These are phyloP conservation scores for Pulveroboletus frians DNA, from an alignment of 768 basidiomycete genomes.

Conservation along the genomic window DNA sequence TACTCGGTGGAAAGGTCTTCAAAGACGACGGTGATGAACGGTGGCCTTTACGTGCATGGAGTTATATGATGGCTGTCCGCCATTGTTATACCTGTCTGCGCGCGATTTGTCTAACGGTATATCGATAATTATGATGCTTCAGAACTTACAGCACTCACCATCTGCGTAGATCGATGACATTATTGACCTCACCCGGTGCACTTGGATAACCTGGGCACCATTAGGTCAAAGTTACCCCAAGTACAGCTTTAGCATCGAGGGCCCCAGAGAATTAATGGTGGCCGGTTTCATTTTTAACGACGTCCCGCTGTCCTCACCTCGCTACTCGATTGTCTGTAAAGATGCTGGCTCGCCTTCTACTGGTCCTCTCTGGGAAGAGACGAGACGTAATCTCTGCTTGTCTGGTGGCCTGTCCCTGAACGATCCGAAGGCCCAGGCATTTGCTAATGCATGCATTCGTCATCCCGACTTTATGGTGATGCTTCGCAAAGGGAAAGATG, in stretches of 20 bases:
- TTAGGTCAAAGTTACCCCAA: conserved; percentile 18
- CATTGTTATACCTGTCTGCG: conserved; percentile 33
- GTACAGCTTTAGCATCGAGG: conserved; percentile 21
- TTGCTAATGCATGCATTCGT: conserved; percentile 30
- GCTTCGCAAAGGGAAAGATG: conserved; percentile 27
- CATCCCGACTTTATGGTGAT: conserved; percentile 30
- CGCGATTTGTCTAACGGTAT: conserved; percentile 28
- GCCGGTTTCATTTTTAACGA: conserved; percentile 29
- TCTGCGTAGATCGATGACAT: conserved; percentile 25
- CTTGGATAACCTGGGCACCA: conserved; percentile 14
- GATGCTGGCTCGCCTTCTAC: conserved; percentile 5
- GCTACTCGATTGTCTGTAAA: conserved; percentile 19
- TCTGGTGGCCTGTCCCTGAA: conserved; percentile 25
- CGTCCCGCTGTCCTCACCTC: conserved; percentile 21
- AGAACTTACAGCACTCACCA: neutral
- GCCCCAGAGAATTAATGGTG: conserved; percentile 25
- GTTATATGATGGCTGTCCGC: conserved; percentile 29
- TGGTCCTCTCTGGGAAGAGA: conserved; percentile 26
- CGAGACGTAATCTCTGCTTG: conserved; percentile 21
- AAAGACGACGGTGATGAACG: conserved; percentile 23
- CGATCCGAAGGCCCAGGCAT: conserved; percentile 26
- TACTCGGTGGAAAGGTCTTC: conserved; percentile 33
- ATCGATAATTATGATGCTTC: neutral
- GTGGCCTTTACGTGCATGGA: conserved; percentile 35
- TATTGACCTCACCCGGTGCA: conserved; percentile 28